phyloP scores from a whole-genome alignment of 31 red algal species.

The Asparagopsis taxiformis region DNA sequence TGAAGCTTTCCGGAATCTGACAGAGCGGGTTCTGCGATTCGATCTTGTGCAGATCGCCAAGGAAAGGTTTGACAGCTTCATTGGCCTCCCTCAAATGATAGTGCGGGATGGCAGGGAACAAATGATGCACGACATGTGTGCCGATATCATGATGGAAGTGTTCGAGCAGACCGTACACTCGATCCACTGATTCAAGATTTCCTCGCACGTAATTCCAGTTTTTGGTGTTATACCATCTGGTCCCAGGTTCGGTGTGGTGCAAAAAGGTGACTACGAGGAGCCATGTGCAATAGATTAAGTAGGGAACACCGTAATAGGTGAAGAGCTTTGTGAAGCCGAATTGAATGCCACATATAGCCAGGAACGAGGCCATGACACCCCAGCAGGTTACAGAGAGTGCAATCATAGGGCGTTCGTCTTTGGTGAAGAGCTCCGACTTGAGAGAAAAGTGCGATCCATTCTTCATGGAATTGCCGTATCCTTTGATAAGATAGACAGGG shows the following conservation, averaged over 20 bases:
- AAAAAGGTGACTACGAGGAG: slow-evolving; percentile 83
- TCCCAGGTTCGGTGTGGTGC: slow-evolving; percentile 81
- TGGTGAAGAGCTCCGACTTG: slow-evolving; percentile 69
- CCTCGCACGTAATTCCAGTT: slow-evolving; percentile 74
- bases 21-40: slow-evolving; percentile 25
- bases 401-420: slow-evolving; percentile 57
- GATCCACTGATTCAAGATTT: slow-evolving; percentile 64
- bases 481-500: slow-evolving; percentile 76
- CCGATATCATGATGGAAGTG: slow-evolving; percentile 93
- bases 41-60: slow-evolving; percentile 58
- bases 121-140: slow-evolving; percentile 85
- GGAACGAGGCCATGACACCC: slow-evolving; percentile 39
- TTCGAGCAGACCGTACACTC: slow-evolving; percentile 77
- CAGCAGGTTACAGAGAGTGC: slow-evolving; percentile 43
- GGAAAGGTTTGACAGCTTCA: slow-evolving; percentile 56
- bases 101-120: slow-evolving; percentile 89
- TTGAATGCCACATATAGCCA: slow-evolving; percentile 15
- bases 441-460: slow-evolving; percentile 74
- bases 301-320: slow-evolving; percentile 59
- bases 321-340: slow-evolving; percentile 40
- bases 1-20: slow-evolving; percentile 42
- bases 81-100: slow-evolving; percentile 77
- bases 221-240: slow-evolving; percentile 65
- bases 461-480: slow-evolving; percentile 58
- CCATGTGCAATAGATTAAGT: slow-evolving; percentile 68